Evolutionary conservation across 805 yeast genomes (phyloP), one percentile per base, ranked within the genome.

Genomic region (Nakazawaea molendinolei): DNA sequence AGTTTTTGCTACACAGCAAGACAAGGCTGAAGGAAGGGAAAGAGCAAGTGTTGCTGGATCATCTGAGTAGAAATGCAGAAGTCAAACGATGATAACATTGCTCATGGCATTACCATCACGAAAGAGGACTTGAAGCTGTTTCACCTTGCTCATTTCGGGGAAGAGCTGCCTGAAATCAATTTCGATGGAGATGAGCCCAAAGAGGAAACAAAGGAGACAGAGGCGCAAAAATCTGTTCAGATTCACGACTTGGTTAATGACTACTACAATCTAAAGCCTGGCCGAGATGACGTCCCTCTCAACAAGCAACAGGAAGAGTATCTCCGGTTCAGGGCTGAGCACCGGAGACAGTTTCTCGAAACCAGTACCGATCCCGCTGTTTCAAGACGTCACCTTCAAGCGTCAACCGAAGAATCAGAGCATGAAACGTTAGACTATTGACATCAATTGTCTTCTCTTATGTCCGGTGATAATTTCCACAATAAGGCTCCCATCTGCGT

Each of bases 171-270:
- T 8, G 23, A 34, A 8, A 22, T 34, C 10, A 23, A 21, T 9
- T 34, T 34, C 28, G 28, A 34, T 15, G 32, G 27, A 6, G 32
- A 27, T n/a, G 37, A 16, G 10, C 10, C 27, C 10, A 9, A 17
- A 9, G 23, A 24, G 16, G 24, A 17, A n/a, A 12, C 7, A 22
- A 15, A 17, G 3, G 28, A 24, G 13, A 21, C 19, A 9, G 21
- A 20, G 8, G 18, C 26, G 25, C 13, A 9, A 18, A 12, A 28
- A 13, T n/a, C 23, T 7, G 24, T 31, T 23, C 23, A 22, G 5
- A 14, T 37, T 2, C 14, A 19, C 3, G 36, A 37, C 16, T 28
- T 37, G n/a, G 36, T 32, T 12, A 37, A 37, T 32, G 40, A 37
- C 21, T 31, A 31, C 15, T 37, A 37, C 25, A 32, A 27, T 23